Evolutionary conservation across 2,329 filamentous ascomycete genomes (phyloP).

Genomic region (Trichoderma breve): DNA sequence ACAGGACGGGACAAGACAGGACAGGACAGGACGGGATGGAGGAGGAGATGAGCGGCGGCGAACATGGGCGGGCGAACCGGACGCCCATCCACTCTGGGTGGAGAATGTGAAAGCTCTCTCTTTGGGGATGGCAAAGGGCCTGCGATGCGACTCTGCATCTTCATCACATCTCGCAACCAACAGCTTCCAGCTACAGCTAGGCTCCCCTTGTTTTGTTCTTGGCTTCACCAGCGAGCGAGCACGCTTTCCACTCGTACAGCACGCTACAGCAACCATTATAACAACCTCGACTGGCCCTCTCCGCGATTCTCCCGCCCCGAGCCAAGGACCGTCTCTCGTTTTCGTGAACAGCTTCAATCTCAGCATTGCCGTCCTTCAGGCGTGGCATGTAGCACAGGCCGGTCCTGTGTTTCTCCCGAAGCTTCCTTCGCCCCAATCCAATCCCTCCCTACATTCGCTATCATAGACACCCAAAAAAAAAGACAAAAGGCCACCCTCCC

Average conservation of each 20-base stretch:
- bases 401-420: slow-evolving; percentile 9
- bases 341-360: not conserved
- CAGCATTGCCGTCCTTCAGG: not conserved
- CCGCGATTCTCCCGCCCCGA: not conserved
- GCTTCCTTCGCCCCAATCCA: not conserved
- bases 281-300: slow-evolving; percentile 6
- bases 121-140: not conserved
- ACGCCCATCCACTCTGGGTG: not conserved
- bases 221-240: not conserved
- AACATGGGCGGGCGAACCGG: not conserved
- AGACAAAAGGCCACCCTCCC: not conserved
- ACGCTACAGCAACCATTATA: not conserved
- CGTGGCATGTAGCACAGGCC: slow-evolving; percentile 18
- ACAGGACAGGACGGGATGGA: not conserved
- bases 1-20: no score
- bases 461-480: not conserved
- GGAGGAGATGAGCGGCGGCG: slow-evolving; percentile 4
- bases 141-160: slow-evolving; percentile 15
- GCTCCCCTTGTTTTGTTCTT: not conserved
- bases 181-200: not conserved
- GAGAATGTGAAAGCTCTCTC: not conserved
- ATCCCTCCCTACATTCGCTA: slow-evolving; percentile 10
- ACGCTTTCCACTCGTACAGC: not conserved
- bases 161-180: slow-evolving; percentile 18
- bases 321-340: not conserved